Percentiles rank a stretch among this genome's conserved stretches.
Evolutionary conservation across 768 basidiomycete species (phyloP).

Genomic region (Auriculariales sp.): DNA sequence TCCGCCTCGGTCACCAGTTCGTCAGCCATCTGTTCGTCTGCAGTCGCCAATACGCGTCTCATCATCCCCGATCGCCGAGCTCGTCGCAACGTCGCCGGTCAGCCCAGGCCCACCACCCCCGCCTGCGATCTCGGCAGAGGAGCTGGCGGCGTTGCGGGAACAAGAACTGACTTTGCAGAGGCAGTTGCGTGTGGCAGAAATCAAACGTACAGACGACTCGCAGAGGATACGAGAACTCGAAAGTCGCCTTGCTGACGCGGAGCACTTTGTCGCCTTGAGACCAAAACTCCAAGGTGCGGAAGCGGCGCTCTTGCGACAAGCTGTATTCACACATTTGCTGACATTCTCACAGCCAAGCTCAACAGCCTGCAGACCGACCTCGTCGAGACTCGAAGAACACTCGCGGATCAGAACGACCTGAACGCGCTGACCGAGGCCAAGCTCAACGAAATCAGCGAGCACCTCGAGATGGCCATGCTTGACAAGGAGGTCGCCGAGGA

Average conservation of each 20-base stretch:
- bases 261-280: slow-evolving; percentile 67
- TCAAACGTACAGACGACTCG: slow-evolving; percentile 74
- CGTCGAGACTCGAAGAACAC: slow-evolving; percentile 54
- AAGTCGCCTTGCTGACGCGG: slow-evolving; percentile 67
- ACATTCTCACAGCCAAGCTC: slow-evolving; percentile 44
- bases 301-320: neutral
- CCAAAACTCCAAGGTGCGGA: slow-evolving; percentile 62
- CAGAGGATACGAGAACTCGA: slow-evolving; percentile 77
- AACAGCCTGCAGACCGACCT: slow-evolving; percentile 69
- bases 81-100: neutral
- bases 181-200: slow-evolving; percentile 75
- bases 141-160: slow-evolving; percentile 8
- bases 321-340: neutral
- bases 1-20: neutral
- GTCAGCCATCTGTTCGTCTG: neutral
- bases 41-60: slow-evolving; percentile 2
- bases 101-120: slow-evolving; percentile 5
- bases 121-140: neutral
- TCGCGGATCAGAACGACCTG: slow-evolving; percentile 67
- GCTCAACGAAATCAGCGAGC: slow-evolving; percentile 68
- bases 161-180: slow-evolving; percentile 70
- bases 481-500: slow-evolving; percentile 98
- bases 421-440: slow-evolving; percentile 53
- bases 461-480: slow-evolving; percentile 86
- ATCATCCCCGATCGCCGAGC: neutral